Conservation (phyloP, 352 stramenopile species). For the Globisporangium perplexum region DNA sequence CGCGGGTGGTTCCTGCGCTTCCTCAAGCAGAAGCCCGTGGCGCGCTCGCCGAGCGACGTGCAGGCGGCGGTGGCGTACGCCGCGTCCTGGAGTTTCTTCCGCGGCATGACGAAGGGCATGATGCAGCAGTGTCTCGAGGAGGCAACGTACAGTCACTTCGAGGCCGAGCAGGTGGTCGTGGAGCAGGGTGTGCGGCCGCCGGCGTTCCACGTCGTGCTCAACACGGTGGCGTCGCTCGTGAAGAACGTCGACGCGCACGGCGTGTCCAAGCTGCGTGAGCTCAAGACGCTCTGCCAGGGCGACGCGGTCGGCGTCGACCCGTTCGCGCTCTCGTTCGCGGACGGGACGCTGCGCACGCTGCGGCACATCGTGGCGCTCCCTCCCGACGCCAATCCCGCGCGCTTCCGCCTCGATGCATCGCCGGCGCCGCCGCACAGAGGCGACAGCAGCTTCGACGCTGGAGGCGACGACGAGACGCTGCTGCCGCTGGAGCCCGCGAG, state of each 20-base stretch:
- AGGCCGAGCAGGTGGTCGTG: slow-evolving; percentile 32
- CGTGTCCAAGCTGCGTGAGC: slow-evolving; percentile 41
- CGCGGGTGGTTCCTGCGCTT: slow-evolving; percentile 36
- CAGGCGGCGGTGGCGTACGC: slow-evolving; percentile 22
- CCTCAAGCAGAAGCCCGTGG: slow-evolving; percentile 25
- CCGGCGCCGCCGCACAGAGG: no score
- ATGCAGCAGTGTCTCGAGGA: slow-evolving; percentile 45
- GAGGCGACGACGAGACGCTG: neutral
- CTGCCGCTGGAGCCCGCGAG: slow-evolving; percentile 29
- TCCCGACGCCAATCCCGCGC: neutral
- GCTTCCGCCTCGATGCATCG: no score
- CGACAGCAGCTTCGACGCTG: no score
- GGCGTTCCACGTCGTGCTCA: slow-evolving; percentile 49
- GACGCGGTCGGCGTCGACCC: slow-evolving; percentile 51
- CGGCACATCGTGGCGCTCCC: neutral
- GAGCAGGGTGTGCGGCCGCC: slow-evolving; percentile 26
- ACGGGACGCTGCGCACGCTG: slow-evolving; percentile 30
- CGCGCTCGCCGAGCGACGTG: slow-evolving; percentile 20
- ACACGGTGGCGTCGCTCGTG: slow-evolving; percentile 32
- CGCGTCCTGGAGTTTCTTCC: slow-evolving; percentile 45
- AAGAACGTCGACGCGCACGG: slow-evolving; percentile 34
- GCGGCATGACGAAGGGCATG: slow-evolving; percentile 39
- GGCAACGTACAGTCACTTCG: slow-evolving; percentile 28
- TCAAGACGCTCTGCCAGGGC: slow-evolving; percentile 49
- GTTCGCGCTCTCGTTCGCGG: slow-evolving; percentile 25